Percentiles rank a stretch among this genome's conserved stretches.
These are phyloP conservation scores for Huiozyma sinensis DNA, from an alignment of 805 yeast genomes.

Conservation along the genomic window DNA sequence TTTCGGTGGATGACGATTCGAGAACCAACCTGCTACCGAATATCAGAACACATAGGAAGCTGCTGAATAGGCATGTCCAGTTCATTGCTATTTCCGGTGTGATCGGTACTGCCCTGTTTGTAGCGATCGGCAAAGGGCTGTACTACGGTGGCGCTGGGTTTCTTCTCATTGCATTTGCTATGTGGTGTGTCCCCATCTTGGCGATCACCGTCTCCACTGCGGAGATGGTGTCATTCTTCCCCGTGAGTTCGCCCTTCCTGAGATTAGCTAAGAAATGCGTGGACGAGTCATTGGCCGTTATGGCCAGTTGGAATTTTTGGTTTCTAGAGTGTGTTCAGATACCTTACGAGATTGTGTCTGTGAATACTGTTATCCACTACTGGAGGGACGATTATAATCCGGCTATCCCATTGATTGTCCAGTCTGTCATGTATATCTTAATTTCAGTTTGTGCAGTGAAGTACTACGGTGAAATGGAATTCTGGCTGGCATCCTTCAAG, in stretches of 20 bases:
- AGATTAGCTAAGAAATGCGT: conserved; percentile 64
- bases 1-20: conserved; percentile 8
- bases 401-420: conserved; percentile 57
- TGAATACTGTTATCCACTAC: conserved; percentile 64
- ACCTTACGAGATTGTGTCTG: conserved; percentile 77
- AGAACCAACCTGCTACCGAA: conserved; percentile 10
- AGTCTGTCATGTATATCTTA: conserved; percentile 48
- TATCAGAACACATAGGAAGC: conserved; percentile 34
- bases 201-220: conserved; percentile 62
- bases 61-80: conserved; percentile 64
- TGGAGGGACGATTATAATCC: conserved; percentile 74
- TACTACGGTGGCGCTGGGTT: conserved; percentile 61
- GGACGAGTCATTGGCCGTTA: conserved; percentile 64
- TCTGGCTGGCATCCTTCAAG: conserved; percentile 66
- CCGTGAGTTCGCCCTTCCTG: conserved; percentile 68
- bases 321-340: conserved; percentile 64
- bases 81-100: conserved; percentile 74
- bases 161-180: conserved; percentile 49
- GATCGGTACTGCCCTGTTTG: conserved; percentile 72
- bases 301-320: conserved; percentile 76
- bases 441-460: conserved; percentile 66
- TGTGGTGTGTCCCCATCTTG: conserved; percentile 64
- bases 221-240: conserved; percentile 68
- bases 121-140: conserved; percentile 56
- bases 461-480: conserved; percentile 74